Conservation (phyloP, 108 stramenopile genomes). For the Cylindrotheca closterium region DNA sequence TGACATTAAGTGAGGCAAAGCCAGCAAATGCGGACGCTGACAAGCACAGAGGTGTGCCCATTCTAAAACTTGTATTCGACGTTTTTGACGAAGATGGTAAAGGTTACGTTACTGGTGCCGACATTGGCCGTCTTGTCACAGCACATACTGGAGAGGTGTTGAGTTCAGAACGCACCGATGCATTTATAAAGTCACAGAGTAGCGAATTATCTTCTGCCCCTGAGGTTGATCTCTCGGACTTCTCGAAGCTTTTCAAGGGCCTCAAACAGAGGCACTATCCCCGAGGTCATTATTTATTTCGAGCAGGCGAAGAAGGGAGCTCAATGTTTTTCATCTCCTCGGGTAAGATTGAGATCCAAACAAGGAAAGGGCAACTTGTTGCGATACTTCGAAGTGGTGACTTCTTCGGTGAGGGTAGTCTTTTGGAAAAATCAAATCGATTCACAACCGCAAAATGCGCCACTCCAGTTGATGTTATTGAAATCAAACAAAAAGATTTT, state of each 20-base stretch:
- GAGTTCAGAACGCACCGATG: slow-evolving; percentile 42
- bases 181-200: slow-evolving; percentile 42
- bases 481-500: slow-evolving; percentile 67
- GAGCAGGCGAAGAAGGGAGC: slow-evolving; percentile 76
- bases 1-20: slow-evolving; percentile 45
- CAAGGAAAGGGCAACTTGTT: slow-evolving; percentile 70
- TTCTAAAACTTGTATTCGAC: slow-evolving; percentile 76
- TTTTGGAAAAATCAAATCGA: slow-evolving; percentile 51
- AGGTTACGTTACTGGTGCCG: slow-evolving; percentile 64
- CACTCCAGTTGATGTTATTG: slow-evolving; percentile 75
- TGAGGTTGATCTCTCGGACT: slow-evolving; percentile 61
- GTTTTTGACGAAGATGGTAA: slow-evolving; percentile 75
- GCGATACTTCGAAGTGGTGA: slow-evolving; percentile 68
- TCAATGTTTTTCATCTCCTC: slow-evolving; percentile 87
- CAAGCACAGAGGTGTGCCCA: slow-evolving; percentile 40
- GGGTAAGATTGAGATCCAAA: slow-evolving; percentile 79
- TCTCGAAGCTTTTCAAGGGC: slow-evolving; percentile 62
- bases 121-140: slow-evolving; percentile 64
- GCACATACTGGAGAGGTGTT: slow-evolving; percentile 55
- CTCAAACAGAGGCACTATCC: slow-evolving; percentile 69
- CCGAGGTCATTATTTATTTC: slow-evolving; percentile 76
- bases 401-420: slow-evolving; percentile 82
- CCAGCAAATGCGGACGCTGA: slow-evolving; percentile 14
- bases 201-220: slow-evolving; percentile 19
- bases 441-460: slow-evolving; percentile 68